Evolutionary conservation across 129 eudicot species (phyloP).

Genomic region (Lactuca sativa): DNA sequence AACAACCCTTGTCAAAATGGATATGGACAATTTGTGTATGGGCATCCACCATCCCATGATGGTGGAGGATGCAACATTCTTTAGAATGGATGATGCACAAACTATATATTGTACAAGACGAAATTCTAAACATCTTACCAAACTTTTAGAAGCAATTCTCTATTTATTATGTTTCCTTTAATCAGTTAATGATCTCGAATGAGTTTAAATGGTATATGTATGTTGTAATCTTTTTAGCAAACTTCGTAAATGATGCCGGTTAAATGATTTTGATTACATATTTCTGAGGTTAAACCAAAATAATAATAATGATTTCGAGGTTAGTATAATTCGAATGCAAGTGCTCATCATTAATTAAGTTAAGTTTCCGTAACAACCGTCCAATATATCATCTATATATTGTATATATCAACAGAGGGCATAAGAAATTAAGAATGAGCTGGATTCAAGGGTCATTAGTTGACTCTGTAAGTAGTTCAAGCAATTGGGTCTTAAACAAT

Average conservation of each 20-base stretch:
- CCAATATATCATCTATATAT: not conserved
- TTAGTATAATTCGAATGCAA: no score
- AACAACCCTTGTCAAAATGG: conserved; percentile 9
- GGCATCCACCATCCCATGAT: conserved; percentile 5
- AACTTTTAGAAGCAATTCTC: no score
- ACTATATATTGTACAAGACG: not conserved
- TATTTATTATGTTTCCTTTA: no score
- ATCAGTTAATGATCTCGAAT: no score
- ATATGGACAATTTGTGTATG: not conserved
- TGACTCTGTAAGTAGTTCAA: not conserved
- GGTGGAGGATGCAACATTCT: conserved; percentile 26
- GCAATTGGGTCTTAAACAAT: not conserved
- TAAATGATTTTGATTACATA: no score
- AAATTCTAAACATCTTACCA: not conserved
- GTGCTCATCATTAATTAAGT: not conserved
- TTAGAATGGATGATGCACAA: not conserved
- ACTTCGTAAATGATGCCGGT: no score
- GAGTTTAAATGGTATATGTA: no score
- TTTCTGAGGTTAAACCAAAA: no score
- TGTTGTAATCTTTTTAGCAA: no score
- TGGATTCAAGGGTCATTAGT: not conserved
- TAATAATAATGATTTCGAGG: no score
- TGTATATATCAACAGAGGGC: not conserved
- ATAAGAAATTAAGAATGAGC: not conserved
- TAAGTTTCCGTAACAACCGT: not conserved